Evolutionary conservation across 2,329 filamentous ascomycete genomes (phyloP).

Genomic region (Mycogone perniciosa): DNA sequence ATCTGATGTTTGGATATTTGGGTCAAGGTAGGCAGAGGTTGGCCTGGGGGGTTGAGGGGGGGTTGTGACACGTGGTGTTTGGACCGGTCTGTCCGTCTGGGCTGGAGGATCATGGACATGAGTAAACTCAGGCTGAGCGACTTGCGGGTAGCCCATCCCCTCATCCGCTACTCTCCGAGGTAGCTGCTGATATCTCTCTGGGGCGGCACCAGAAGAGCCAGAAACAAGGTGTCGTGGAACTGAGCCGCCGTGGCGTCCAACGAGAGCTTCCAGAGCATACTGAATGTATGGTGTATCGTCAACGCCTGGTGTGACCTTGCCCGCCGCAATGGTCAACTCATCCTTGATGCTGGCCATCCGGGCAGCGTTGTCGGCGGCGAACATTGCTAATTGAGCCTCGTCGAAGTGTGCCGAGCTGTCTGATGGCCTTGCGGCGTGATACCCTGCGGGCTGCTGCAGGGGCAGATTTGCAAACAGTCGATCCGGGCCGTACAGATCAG

Average conservation of each 20-base stretch:
- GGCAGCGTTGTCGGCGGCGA: constrained; percentile 27
- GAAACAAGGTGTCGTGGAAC: constrained; percentile 47
- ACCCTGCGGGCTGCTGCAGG: constrained; percentile 19
- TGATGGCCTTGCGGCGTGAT: constrained; percentile 6
- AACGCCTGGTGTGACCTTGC: constrained; percentile 63
- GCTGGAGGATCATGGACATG: neutral
- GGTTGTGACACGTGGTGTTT: neutral
- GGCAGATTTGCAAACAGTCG: constrained; percentile 29
- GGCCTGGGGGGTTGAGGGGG: constrained; percentile 1
- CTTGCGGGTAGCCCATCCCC: constrained; percentile 8
- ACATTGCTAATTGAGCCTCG: constrained; percentile 35
- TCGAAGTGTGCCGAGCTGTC: constrained; percentile 29
- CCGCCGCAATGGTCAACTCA: constrained; percentile 42
- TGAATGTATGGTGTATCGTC: constrained; percentile 85
- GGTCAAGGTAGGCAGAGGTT: constrained; percentile 7
- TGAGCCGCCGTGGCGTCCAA: constrained; percentile 60
- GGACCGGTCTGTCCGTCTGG: neutral
- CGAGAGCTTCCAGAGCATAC: constrained; percentile 84
- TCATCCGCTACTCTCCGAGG: constrained; percentile 16
- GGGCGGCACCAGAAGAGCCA: constrained; percentile 27
- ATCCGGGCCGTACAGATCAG: constrained; percentile 40
- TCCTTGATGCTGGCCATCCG: constrained; percentile 42
- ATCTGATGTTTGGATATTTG: constrained; percentile 7
- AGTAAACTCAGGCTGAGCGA: neutral
- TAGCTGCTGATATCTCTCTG: constrained; percentile 23